Percentiles rank a stretch among this genome's conserved stretches.
phyloP scores from a whole-genome alignment of 2,329 filamentous ascomycete species.

The Polychaeton citri region DNA sequence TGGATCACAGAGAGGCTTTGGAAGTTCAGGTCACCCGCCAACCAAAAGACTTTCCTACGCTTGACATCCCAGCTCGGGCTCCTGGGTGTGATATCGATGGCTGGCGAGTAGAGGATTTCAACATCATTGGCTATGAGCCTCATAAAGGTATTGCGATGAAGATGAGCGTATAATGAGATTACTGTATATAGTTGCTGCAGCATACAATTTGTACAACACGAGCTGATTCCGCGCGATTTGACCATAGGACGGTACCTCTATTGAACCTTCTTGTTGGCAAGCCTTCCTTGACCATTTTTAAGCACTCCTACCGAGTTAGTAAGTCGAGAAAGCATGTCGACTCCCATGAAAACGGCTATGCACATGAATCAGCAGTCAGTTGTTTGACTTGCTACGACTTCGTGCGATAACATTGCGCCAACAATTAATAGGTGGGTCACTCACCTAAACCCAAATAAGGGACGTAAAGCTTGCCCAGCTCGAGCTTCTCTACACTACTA shows the following conservation, averaged over 20 bases:
- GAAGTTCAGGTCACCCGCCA: conserved; percentile 66
- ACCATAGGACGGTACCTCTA: no score
- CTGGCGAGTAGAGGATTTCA: conserved; percentile 80
- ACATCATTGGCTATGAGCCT: conserved; percentile 75
- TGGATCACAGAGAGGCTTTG: conserved; percentile 82
- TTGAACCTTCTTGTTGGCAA: no score
- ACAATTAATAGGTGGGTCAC: conserved; percentile 12
- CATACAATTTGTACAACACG: no score
- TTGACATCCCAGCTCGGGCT: conserved; percentile 54
- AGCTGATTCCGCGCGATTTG: no score
- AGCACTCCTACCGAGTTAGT: conserved; percentile 4
- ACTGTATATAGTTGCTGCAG: no score
- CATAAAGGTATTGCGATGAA: conserved; percentile 94
- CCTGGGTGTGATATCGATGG: conserved; percentile 69
- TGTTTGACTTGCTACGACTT: no score
- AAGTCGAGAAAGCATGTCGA: conserved; percentile 28
- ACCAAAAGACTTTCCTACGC: conserved; percentile 64
- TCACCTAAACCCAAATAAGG: conserved; percentile 44
- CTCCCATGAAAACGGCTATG: conserved; percentile 27
- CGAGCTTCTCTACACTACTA: conserved; percentile 31
- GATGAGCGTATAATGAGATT: conserved; percentile 61
- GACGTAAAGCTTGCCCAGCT: conserved; percentile 40
- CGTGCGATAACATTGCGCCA: conserved; percentile 2
- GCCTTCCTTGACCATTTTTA: no score
- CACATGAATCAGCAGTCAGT: no score